Base-by-base conservation (phyloP, 768 basidiomycete genomes). In the Gloeopeniophorella convolvens region DNA sequence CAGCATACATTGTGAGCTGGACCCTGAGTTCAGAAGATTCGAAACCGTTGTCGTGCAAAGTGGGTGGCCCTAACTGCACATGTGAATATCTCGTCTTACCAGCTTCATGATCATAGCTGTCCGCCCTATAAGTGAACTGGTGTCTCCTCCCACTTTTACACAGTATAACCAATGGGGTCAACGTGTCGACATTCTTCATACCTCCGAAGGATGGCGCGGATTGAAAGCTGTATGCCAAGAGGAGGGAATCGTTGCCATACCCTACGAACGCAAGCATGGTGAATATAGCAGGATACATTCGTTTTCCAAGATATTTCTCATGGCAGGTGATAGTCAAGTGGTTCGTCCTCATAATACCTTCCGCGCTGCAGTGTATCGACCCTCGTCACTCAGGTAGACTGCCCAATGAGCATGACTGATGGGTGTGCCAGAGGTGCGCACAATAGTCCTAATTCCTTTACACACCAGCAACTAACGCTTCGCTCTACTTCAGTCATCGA, bases 381-480 rank as follows among this genome's bases (percentile, higher is more conserved):
- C 18, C 33, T 33, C 13, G 3, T 23, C 33, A 16, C n/a, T 10
- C 39, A 84, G 80, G 72, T 83, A 8, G 77, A 81, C 50, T 89
- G 86, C 50, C 88, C 88, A 1, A 64, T 86, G 49, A 79, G 79
- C 31, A 89, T 90, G 88, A 83, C 85, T 0, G 87, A 90, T 62
- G 87, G 87, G 0, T 73, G 75, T 31, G 85, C 87, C 7, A 70
- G 86, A 59, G 72, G 77, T 76, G 33, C 31, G 66, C 53, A 23
- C n/a, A n/a, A n/a, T n/a, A n/a, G n/a, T n/a, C n/a, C n/a, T n/a
- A n/a, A n/a, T n/a, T n/a, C n/a, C n/a, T n/a, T n/a, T n/a, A n/a
- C n/a, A n/a, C n/a, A n/a, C n/a, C n/a, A n/a, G n/a, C n/a, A n/a
- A n/a, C n/a, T n/a, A 30, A 18, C 18, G 5, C 8, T 23, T 5